These are phyloP conservation scores for Mesembryanthemum crystallinum DNA, from an alignment of 148 eudicot species.

Conservation along the genomic window DNA sequence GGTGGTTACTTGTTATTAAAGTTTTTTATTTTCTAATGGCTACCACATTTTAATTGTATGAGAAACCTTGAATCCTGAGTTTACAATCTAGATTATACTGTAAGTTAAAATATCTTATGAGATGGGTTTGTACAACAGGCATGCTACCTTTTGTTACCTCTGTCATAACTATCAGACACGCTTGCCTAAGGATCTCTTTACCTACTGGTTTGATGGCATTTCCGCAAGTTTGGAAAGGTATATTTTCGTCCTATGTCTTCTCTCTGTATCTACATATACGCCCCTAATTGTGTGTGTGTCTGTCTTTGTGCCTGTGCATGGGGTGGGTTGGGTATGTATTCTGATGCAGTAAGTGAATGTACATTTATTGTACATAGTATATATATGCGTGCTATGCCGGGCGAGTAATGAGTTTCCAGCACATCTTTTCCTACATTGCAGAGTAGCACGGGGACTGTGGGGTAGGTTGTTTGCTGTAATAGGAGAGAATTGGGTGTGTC, in stretches of 20 bases:
- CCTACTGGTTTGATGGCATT: conserved; percentile 82
- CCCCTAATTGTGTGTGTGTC: too few species aligned
- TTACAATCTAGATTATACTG: neutral
- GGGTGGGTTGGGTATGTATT: neutral
- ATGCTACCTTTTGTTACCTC: conserved; percentile 71
- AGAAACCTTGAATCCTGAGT: conserved; percentile 12
- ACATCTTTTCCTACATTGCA: neutral
- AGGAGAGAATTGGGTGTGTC: neutral
- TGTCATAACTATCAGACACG: conserved; percentile 48
- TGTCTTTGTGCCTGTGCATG: too few species aligned
- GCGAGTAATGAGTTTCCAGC: neutral
- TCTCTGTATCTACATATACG: too few species aligned
- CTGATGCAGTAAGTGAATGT: neutral
- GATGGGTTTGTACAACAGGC: conserved; percentile 51
- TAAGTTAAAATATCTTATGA: neutral
- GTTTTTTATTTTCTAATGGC: neutral
- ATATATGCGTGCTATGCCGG: neutral
- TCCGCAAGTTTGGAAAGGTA: conserved; percentile 78
- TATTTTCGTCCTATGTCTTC: conserved; percentile 24
- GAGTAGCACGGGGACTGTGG: neutral
- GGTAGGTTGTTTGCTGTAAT: neutral
- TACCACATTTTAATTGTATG: neutral
- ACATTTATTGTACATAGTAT: neutral
- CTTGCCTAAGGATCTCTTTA: conserved; percentile 53
- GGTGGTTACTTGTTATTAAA: neutral